Evolutionary conservation across 1,139 yeast genomes (phyloP), one percentile per base, ranked within the genome.

Genomic region (Debaryomyces sp.): DNA sequence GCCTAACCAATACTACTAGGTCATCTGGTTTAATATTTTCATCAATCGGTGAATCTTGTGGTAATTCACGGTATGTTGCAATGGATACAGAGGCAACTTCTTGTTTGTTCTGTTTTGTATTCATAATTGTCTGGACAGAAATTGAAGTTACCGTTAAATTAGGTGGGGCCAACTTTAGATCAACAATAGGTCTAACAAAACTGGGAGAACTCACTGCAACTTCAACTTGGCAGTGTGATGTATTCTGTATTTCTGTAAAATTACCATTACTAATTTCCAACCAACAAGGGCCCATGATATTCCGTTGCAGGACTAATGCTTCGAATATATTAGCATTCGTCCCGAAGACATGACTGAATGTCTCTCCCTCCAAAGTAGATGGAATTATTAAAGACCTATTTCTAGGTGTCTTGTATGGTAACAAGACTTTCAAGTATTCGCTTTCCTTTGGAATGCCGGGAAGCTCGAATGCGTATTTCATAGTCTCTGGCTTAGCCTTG

Each of bases 231-330:
- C 96, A 89, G 74, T 92, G 96, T 0, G 97, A 85, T 1, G 89
- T 78, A 59, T 87, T 87, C 50, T 74, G 79, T 50, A 86, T 71
- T 1, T 83, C 66, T 18, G 68, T 65, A 56, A 89, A 87, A 55
- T 86, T 82, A 41, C 87, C 87, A 43, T 80, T 76, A 38, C 77
- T 73, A 44, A 95, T 75, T 47, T 87, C 87, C 46, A 94, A 73
- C 99, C 99, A 94, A 63, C 99, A 91, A 1, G 99, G 99, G 5
- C 99, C 99, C 97, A 91, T 91, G 38, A 94, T 78, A 55, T 87
- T 85, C 57, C 89, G 80, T 63, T 87, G 89, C 27, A 91, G 63
- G 10, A 90, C 96, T 68, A 94, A 90, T 12, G 90, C 80, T 69
- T 94, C 99, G 67, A 94, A 91, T 36, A 89, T 75, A 50, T 79